phyloP scores from a whole-genome alignment of 768 basidiomycete species.

The Multifurca ochricompacta region DNA sequence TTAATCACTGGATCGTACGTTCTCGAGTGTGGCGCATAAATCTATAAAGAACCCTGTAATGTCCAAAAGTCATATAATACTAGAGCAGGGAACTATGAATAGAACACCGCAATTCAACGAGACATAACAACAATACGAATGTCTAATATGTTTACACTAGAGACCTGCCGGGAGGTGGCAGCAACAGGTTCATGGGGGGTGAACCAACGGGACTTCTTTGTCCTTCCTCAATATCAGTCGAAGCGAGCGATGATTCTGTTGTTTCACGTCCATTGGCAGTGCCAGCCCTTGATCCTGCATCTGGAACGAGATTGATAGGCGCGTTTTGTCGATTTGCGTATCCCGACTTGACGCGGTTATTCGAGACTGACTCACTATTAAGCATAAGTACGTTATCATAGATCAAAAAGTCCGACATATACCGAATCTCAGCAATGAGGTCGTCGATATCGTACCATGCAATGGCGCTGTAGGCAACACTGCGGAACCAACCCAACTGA shows the following conservation, averaged over 20 bases:
- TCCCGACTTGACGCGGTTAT: slow-evolving; percentile 79
- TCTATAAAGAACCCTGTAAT: not conserved
- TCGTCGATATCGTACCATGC: slow-evolving; percentile 76
- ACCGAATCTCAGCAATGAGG: slow-evolving; percentile 78
- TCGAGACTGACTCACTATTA: slow-evolving; percentile 65
- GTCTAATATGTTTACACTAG: not conserved
- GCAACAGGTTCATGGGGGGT: not conserved
- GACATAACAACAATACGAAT: not conserved
- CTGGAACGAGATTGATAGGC: slow-evolving; percentile 68
- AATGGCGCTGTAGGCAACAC: slow-evolving; percentile 54
- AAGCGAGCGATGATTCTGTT: slow-evolving; percentile 42
- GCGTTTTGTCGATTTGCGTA: slow-evolving; percentile 46
- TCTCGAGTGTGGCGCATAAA: not conserved
- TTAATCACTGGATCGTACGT: slow-evolving; percentile 1
- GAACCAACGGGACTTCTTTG: not conserved
- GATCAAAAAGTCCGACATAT: slow-evolving; percentile 21
- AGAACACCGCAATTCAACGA: not conserved
- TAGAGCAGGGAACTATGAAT: not conserved
- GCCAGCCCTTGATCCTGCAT: slow-evolving; percentile 60
- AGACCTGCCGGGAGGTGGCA: not conserved
- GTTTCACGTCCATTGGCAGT: slow-evolving; percentile 59
- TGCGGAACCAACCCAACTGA: slow-evolving; percentile 65
- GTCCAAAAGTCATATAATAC: not conserved
- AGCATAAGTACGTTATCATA: not conserved
- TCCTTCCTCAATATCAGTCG: slow-evolving; percentile 24